Evolutionary conservation across 352 stramenopile species (phyloP).

Genomic region (Globisporangium lucens): DNA sequence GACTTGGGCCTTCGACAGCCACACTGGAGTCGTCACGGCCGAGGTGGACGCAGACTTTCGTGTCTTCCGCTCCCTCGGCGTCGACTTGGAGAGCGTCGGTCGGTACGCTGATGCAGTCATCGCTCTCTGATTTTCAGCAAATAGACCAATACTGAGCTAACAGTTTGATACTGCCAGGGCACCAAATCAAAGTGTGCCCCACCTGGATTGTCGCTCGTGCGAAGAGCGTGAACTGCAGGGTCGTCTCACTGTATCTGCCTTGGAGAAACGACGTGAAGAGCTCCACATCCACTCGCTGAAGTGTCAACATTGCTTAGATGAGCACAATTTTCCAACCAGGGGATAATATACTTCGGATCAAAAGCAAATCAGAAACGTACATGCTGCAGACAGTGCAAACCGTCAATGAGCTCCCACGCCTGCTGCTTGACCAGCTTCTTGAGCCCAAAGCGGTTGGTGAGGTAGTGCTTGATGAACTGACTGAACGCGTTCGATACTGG

Average conservation of each 20-base stretch:
- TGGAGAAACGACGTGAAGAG: slow-evolving; percentile 62
- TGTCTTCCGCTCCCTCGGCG: slow-evolving; percentile 22
- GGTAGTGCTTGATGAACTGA: slow-evolving; percentile 48
- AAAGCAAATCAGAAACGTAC: slow-evolving; percentile 12
- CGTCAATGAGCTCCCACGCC: slow-evolving; percentile 51
- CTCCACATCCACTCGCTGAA: slow-evolving; percentile 47
- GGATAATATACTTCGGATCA: background rate
- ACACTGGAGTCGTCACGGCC: slow-evolving; percentile 15
- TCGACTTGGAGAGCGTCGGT: slow-evolving; percentile 17
- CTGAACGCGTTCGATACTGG: slow-evolving; percentile 25
- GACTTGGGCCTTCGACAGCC: slow-evolving; percentile 51
- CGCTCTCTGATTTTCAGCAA: slow-evolving; percentile 15
- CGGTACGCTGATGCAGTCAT: slow-evolving; percentile 27
- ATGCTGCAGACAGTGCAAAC: slow-evolving; percentile 35
- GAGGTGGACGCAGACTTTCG: slow-evolving; percentile 16
- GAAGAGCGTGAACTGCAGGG: slow-evolving; percentile 54
- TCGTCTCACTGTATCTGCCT: slow-evolving; percentile 39
- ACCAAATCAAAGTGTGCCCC: background rate
- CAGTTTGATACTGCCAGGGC: background rate
- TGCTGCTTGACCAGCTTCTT: slow-evolving; percentile 61
- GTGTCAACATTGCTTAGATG: background rate
- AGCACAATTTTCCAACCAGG: background rate
- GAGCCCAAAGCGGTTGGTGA: slow-evolving; percentile 68
- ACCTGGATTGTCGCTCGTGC: slow-evolving; percentile 46
- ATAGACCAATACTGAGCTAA: background rate